Evolutionary conservation across 163 green algal genomes (phyloP).

Genomic region (Volvox carteri): DNA sequence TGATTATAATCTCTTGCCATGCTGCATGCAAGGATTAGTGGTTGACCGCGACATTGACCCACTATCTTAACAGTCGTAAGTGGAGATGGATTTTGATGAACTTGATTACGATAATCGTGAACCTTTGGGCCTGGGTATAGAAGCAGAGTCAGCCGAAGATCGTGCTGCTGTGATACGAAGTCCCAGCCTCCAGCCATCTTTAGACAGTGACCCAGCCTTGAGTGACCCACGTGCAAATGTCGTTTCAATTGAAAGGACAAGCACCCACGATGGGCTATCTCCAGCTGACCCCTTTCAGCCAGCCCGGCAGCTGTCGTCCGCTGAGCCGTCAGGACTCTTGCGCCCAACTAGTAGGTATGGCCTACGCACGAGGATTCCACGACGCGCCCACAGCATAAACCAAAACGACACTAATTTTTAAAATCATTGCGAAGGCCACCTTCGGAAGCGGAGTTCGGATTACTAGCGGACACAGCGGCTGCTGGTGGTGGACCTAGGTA

Average conservation of each 20-base stretch:
- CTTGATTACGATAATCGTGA: slow-evolving; percentile 21
- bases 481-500: neutral
- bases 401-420: no score
- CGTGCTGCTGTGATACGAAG: neutral
- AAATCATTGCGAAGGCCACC: neutral
- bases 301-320: neutral
- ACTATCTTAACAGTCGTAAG: neutral
- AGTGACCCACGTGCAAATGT: neutral
- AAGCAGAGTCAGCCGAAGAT: neutral
- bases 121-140: neutral
- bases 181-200: neutral
- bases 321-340: slow-evolving; percentile 17
- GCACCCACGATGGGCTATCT: neutral
- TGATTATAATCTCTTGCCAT: no score
- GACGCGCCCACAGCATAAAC: no score
- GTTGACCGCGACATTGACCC: slow-evolving; percentile 17
- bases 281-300: slow-evolving; percentile 3
- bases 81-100: neutral
- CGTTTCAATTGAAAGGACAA: neutral
- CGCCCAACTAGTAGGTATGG: neutral
- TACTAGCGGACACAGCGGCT: neutral
- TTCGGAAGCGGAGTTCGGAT: slow-evolving; percentile 8
- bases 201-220: neutral
- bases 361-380: no score
- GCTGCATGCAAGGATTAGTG: neutral